Evolutionary conservation across 2,329 filamentous ascomycete species (phyloP).

Genomic region (Cladosporium phlei): DNA sequence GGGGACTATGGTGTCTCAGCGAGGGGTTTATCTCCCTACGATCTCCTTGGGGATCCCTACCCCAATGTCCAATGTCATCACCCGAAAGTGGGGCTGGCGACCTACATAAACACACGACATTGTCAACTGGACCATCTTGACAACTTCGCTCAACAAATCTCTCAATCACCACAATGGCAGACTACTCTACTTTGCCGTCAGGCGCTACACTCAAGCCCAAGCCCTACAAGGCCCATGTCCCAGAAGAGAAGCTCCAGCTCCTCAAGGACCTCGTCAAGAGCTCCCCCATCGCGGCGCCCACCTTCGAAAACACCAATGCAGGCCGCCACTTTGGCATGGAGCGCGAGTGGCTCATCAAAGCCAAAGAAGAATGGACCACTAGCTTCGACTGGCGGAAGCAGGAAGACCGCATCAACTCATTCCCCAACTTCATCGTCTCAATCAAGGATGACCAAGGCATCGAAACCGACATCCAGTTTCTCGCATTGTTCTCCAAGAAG

Average conservation of each 20-base stretch:
- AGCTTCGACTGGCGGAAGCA: slow-evolving; percentile 37
- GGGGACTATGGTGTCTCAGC: too few species aligned
- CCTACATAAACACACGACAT: too few species aligned
- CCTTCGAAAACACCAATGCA: slow-evolving; percentile 45
- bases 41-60: too few species aligned
- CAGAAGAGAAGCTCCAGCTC: slow-evolving; percentile 42
- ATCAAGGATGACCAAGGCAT: slow-evolving; percentile 38
- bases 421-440: slow-evolving; percentile 46
- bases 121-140: neutral
- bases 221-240: slow-evolving; percentile 41
- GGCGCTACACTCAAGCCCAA: slow-evolving; percentile 34
- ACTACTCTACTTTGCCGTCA: slow-evolving; percentile 31
- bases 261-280: slow-evolving; percentile 45
- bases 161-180: slow-evolving; percentile 16
- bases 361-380: slow-evolving; percentile 34
- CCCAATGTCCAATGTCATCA: too few species aligned
- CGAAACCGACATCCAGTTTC: slow-evolving; percentile 48
- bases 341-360: slow-evolving; percentile 43
- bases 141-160: neutral
- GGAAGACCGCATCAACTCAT: slow-evolving; percentile 44
- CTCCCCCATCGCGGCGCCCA: slow-evolving; percentile 45
- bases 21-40: too few species aligned
- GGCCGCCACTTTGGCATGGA: slow-evolving; percentile 41
- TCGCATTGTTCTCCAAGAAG: slow-evolving; percentile 50
- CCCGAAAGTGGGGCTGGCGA: too few species aligned